Base-by-base conservation (phyloP, 2,329 filamentous ascomycete species). In the Lachnellula subtilissima region DNA sequence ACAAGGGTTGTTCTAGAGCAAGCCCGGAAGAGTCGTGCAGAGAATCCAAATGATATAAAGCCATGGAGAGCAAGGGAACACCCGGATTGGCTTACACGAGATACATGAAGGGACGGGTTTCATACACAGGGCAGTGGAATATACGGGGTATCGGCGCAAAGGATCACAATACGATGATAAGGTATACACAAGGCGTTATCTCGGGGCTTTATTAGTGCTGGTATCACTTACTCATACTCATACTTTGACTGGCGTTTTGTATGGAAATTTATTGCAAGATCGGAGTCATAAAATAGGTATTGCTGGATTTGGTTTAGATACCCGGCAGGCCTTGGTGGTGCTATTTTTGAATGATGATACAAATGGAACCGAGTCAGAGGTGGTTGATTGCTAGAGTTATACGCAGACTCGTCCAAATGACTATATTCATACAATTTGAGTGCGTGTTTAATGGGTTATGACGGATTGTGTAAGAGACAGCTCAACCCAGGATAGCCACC, bases 51-150 rank as follows among this genome's bases (percentile, higher is more conserved):
- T 50, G 80, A 77, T 4, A 84, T 86, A 60, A 80, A 76, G 62
- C 76, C 78, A 2, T 86, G 84, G 84, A 76, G 74, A 48, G 76
- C 81, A 19, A 77, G 74, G 53, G 80, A 86, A 37, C 75, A 86
- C 54, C 81, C 84, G 2, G 75, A 82, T 59, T 87, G 83, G 82
- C 76, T 79, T 35, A 63, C 54, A 14, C 58, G 63, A 46, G 64
- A 69, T 40, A 47, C 47, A 48, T 68, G 35, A 61, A 39, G 14
- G 43, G 22, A 8, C 2, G n/a, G 11, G 19, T 2, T 1, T 19
- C 14, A 6, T 47, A 25, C 15, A n/a, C 25, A 23, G 7, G 19
- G 9, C 5, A 11, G 14, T 12, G 42, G 42, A n/a, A 19, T 9
- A 4, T 8, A 32, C 9, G 28, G 9, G 28, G 28, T 32, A 32